Evolutionary conservation across 1,284 basidiomycete species (phyloP), one percentile per base, ranked within the genome.

Genomic region (Dichomitus squalens): DNA sequence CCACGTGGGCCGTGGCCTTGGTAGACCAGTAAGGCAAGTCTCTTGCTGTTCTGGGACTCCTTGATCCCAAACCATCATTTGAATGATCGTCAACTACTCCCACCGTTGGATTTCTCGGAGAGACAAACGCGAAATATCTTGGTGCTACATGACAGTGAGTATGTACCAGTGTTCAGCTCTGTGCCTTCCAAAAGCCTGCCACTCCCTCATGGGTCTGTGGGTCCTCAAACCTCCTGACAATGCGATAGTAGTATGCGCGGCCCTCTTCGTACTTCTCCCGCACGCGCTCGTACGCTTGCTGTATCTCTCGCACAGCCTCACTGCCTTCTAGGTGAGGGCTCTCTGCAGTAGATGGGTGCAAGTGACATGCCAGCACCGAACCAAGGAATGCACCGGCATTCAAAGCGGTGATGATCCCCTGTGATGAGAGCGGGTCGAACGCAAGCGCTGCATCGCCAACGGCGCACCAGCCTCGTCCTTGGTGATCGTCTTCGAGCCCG

Each of bases 391-490:
- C 58, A 7, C 73, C 72, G 52, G 63, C 59, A 18, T 71, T 64
- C 47, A 75, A 59, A 1, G 72, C 65, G 20, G 72, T 74, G 48
- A 75, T 68, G 63, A 75, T 75, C 12, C 75, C 75, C 52, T 74
- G 73, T 11, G 73, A 75, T 4, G 73, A 75, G 9, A 75, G 68
- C 7, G 75, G 73, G 53, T 75, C 74, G 55, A 74, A 74, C n/a
- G 73, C 72, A 61, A 73, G 64, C 3, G 74, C 72, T 9, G 73
- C 72, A 57, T 75, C 72, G 11, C 73, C 73, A n/a, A 74, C 72
- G 36, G 73, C 71, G 50, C 65, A 67, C 69, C 73, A 74, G 31
- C 53, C 53, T 33, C 47, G 39, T 3, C 43, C 46, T 5, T 14
- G 11, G 4, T 1, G 21, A 11, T 25, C 34, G 9, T 43, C 41